Conservation (phyloP, 2,329 filamentous ascomycete species). For the Cytospora schulzeri region DNA sequence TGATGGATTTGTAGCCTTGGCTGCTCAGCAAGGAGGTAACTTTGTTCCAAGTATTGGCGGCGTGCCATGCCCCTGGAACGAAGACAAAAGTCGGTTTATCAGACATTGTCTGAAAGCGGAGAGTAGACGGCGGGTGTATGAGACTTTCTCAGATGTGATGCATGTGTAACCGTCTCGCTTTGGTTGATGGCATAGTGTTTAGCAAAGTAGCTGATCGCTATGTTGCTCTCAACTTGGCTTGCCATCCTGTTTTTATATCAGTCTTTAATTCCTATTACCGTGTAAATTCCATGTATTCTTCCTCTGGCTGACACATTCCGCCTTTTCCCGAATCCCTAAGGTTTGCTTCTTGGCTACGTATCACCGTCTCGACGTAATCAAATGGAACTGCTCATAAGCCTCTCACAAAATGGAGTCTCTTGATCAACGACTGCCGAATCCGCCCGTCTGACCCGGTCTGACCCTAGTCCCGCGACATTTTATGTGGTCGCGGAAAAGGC, state of each 20-base stretch:
- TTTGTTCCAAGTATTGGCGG: constrained; percentile 40
- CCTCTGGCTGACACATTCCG: not conserved
- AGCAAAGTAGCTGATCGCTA: no score
- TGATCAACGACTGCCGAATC: not conserved
- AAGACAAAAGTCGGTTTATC: constrained; percentile 40
- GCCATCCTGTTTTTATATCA: no score
- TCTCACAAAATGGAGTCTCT: not conserved
- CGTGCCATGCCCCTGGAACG: constrained; percentile 53
- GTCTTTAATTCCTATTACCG: no score
- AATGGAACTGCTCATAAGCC: not conserved
- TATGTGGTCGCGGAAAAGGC: not conserved
- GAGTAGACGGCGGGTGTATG: not conserved
- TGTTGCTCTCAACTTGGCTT: no score
- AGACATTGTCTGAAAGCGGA: not conserved
- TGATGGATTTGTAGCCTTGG: constrained; percentile 38
- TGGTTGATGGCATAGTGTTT: no score
- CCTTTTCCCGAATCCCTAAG: not conserved
- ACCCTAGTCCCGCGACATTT: not conserved
- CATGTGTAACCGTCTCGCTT: no score
- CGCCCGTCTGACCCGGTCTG: constrained; percentile 8
- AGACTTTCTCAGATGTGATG: not conserved
- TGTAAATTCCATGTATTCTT: no score
- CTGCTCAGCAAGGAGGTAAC: constrained; percentile 39
- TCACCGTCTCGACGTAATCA: not conserved
- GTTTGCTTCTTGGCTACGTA: not conserved